These are phyloP conservation scores for Thymus quinquecostatus DNA, from an alignment of 257 asterid species.

Conservation along the genomic window DNA sequence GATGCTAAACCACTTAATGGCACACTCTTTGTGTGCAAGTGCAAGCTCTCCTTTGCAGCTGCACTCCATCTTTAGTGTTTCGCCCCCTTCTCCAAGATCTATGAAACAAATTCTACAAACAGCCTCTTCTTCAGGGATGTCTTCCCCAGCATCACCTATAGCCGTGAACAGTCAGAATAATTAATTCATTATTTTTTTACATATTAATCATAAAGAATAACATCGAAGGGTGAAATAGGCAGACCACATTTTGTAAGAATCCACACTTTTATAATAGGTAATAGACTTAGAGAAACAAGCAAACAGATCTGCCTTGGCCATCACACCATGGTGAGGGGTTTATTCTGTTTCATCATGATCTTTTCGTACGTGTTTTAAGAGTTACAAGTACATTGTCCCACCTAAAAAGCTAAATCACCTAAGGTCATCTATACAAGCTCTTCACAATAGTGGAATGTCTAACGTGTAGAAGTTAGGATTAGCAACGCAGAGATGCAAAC, in stretches of 20 bases:
- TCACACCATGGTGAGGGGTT: neutral
- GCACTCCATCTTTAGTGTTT: constrained; percentile 94
- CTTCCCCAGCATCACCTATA: constrained; percentile 69
- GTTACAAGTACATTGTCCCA: constrained; percentile 1
- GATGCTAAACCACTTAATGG: constrained; percentile 91
- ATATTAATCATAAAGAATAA: too few species aligned
- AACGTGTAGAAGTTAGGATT: constrained; percentile 9
- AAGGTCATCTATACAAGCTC: constrained; percentile 11
- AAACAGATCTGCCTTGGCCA: constrained; percentile 1
- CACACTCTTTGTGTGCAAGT: constrained; percentile 94
- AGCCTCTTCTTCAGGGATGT: constrained; percentile 98
- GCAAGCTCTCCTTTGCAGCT: constrained; percentile 99
- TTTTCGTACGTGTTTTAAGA: constrained; percentile 15
- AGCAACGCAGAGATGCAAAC: constrained; percentile 21
- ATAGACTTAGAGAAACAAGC: constrained; percentile 2
- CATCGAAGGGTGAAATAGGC: too few species aligned
- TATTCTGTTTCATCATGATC: constrained; percentile 8
- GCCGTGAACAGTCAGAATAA: constrained; percentile 33
- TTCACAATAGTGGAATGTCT: constrained; percentile 11
- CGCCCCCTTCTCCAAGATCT: constrained; percentile 95
- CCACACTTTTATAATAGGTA: too few species aligned
- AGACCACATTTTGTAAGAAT: too few species aligned
- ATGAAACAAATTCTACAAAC: constrained; percentile 94
- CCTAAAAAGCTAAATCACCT: neutral
- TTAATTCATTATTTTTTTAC: neutral